Evolutionary conservation across 2,329 filamentous ascomycete genomes (phyloP).

Genomic region (Periglandula ipomoeae): DNA sequence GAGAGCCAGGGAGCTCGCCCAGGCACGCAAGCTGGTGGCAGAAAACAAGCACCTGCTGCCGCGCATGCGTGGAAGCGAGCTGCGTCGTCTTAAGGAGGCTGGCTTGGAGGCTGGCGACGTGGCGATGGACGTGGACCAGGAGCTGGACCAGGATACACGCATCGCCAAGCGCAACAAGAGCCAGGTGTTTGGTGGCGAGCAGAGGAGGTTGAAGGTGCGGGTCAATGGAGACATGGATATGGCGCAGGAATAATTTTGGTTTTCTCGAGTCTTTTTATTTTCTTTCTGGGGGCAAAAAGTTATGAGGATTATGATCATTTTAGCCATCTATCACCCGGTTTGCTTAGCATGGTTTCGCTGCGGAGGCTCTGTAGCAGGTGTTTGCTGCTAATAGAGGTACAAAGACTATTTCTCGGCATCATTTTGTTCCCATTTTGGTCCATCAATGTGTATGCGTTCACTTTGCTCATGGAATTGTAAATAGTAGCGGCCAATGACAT

Average conservation of each 20-base stretch:
- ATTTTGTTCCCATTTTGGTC: too few relatives aligned
- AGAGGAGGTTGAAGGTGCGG: constrained; percentile 28
- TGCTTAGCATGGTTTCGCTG: not conserved
- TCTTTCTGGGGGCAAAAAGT: not conserved
- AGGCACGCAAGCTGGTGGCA: constrained; percentile 78
- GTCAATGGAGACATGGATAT: constrained; percentile 27
- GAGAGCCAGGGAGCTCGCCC: constrained; percentile 68
- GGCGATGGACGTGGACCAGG: constrained; percentile 33
- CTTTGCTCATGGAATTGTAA: too few relatives aligned
- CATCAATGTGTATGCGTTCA: too few relatives aligned
- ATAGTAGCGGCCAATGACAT: too few relatives aligned
- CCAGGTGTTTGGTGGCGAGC: constrained; percentile 34
- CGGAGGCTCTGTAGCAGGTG: too few relatives aligned
- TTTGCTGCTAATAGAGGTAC: too few relatives aligned
- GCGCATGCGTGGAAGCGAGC: constrained; percentile 55
- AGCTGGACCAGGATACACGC: constrained; percentile 14
- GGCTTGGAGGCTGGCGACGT: constrained; percentile 36
- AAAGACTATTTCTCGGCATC: too few relatives aligned
- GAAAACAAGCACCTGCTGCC: constrained; percentile 90
- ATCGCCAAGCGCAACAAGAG: constrained; percentile 19
- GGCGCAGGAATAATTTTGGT: constrained; percentile 9
- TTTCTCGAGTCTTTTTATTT: constrained; percentile 7
- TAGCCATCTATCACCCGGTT: not conserved
- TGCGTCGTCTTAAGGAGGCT: constrained; percentile 46
- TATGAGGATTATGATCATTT: not conserved